A percentile compares a stretch with the other conserved stretches of the same genome.
phyloP scores from a whole-genome alignment of 139 green algal species.

The Volvox africanus region DNA sequence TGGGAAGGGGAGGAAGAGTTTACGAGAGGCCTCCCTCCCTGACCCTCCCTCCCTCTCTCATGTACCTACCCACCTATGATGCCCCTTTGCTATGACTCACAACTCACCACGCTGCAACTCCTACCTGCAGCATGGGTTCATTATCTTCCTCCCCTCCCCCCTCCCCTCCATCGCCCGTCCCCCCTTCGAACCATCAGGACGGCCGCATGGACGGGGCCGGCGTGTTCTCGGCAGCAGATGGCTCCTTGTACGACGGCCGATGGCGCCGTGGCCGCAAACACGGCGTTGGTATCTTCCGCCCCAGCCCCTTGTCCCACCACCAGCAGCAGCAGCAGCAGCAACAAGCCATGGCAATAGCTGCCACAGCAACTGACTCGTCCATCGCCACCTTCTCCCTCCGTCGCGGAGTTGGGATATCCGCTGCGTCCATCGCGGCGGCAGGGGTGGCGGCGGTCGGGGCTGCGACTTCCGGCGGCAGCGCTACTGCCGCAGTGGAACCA shows the following conservation, averaged over 20 bases:
- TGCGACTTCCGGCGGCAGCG: background rate
- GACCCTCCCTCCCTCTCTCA: too few species aligned
- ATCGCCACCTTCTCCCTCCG: too few species aligned
- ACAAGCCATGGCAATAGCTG: background rate
- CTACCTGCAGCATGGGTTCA: too few species aligned
- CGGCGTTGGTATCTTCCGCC: constrained; percentile 71
- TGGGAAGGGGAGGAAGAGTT: background rate
- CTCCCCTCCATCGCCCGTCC: background rate
- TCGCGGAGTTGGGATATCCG: too few species aligned
- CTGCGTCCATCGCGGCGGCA: too few species aligned
- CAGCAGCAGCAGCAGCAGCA: background rate
- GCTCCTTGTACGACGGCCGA: constrained; percentile 76
- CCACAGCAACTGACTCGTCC: background rate
- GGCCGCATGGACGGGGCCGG: constrained; percentile 81
- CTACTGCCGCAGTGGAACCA: background rate
- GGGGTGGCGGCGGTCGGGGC: background rate
- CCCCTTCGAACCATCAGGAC: constrained; percentile 35
- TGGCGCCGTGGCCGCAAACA: constrained; percentile 85
- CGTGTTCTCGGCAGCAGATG: constrained; percentile 83
- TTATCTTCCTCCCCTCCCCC: background rate
- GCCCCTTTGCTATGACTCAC: too few species aligned
- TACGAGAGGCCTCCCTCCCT: background rate
- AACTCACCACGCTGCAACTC: too few species aligned
- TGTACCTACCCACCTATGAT: too few species aligned
- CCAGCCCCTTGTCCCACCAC: background rate